Conservation (phyloP, 495 filamentous ascomycete genomes). For the Platismatia glauca region DNA sequence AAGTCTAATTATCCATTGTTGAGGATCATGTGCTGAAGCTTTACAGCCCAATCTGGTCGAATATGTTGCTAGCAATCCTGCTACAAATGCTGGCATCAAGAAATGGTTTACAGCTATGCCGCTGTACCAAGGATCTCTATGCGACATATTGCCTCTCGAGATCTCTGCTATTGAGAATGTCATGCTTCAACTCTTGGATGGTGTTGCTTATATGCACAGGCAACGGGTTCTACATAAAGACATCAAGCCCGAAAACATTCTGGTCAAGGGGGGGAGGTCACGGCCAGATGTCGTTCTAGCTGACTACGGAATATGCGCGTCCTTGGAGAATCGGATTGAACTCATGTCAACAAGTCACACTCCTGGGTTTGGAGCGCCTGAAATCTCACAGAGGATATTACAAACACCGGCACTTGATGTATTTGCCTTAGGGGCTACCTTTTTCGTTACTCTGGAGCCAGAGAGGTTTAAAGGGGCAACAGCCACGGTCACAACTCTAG, state of each 20-base stretch:
- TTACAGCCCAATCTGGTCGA: neutral
- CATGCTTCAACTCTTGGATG: neutral
- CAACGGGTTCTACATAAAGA: neutral
- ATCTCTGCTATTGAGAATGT: neutral
- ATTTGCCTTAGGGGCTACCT: neutral
- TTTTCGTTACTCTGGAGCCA: neutral
- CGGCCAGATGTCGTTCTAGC: neutral
- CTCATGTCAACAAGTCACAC: neutral
- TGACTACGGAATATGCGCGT: neutral
- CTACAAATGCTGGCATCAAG: neutral
- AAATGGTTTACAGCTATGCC: neutral
- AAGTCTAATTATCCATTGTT: neutral
- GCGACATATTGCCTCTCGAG: neutral
- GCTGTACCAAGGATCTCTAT: constrained; percentile 2
- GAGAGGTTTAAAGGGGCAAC: neutral
- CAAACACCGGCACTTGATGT: constrained; percentile 1
- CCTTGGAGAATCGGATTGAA: neutral
- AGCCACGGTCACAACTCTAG: neutral
- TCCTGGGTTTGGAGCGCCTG: neutral
- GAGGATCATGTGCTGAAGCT: neutral
- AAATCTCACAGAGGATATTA: neutral
- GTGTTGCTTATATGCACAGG: neutral
- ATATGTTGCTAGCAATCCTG: neutral
- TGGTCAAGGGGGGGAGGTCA: neutral
- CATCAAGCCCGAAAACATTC: constrained; percentile 5